Evolutionary conservation across 1,139 yeast species (phyloP).

Genomic region (Yamadazyma membranifaciens): DNA sequence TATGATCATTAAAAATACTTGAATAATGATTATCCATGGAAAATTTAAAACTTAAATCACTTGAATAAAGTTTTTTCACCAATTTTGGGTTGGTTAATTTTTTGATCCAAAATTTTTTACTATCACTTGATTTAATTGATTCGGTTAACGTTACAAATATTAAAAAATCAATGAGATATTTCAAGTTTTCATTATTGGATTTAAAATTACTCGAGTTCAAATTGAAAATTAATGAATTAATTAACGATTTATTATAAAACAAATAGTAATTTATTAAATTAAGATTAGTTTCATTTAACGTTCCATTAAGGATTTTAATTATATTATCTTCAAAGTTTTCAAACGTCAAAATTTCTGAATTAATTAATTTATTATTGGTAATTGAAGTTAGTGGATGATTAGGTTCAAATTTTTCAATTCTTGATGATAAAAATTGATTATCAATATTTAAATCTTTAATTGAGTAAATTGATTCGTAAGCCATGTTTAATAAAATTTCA

Average conservation of each 20-base stretch:
- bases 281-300: slow-evolving; percentile 8
- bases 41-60: slow-evolving; percentile 9
- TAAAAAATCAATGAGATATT: slow-evolving; percentile 27
- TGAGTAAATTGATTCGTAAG: slow-evolving; percentile 5
- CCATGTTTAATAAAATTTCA: slow-evolving; percentile 10
- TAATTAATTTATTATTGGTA: not conserved
- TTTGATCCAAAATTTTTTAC: slow-evolving; percentile 26
- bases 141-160: slow-evolving; percentile 21
- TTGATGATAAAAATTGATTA: not conserved
- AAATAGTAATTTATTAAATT: slow-evolving; percentile 11
- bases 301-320: slow-evolving; percentile 13
- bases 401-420: slow-evolving; percentile 2
- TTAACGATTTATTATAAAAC: slow-evolving; percentile 6
- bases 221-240: slow-evolving; percentile 9
- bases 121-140: slow-evolving; percentile 18
- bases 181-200: slow-evolving; percentile 27
- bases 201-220: slow-evolving; percentile 19
- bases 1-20: slow-evolving; percentile 18
- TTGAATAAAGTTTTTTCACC: slow-evolving; percentile 1
- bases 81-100: slow-evolving; percentile 7
- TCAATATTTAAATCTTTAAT: slow-evolving; percentile 3
- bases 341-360: slow-evolving; percentile 5
- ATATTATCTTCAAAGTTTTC: slow-evolving; percentile 14
- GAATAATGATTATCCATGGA: slow-evolving; percentile 20
- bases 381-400: not conserved